Percentiles rank a stretch among this genome's conserved stretches.
Conservation (phyloP, 1,139 yeast genomes). For the Wickerhamomyces sp. region DNA sequence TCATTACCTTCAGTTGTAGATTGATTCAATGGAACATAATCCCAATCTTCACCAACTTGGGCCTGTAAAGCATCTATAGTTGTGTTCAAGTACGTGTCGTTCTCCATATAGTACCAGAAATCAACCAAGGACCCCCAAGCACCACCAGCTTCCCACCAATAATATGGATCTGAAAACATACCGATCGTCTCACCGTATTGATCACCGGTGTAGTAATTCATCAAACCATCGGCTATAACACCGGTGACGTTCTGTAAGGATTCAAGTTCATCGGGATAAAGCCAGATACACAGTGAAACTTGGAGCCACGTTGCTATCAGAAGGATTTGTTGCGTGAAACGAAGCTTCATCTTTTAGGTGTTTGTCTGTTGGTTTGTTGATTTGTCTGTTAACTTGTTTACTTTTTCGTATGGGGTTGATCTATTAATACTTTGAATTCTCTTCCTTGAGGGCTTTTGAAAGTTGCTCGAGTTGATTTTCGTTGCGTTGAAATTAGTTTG, state of each 20-base stretch:
- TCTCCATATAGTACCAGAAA: conserved; percentile 65
- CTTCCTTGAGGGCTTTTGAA: too few relatives aligned
- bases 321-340: neutral
- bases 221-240: conserved; percentile 55
- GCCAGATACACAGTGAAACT: conserved; percentile 23
- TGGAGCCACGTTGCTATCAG: conserved; percentile 3
- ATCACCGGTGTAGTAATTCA: conserved; percentile 80
- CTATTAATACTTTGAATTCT: too few relatives aligned
- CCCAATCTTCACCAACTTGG: conserved; percentile 71
- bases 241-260: conserved; percentile 49
- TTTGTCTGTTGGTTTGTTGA: too few relatives aligned
- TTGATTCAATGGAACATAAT: conserved; percentile 85
- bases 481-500: too few relatives aligned
- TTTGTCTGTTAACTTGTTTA: too few relatives aligned
- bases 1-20: conserved; percentile 96
- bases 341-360: conserved; percentile 3
- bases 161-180: conserved; percentile 80
- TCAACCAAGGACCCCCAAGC: conserved; percentile 89
- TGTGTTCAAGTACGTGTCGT: conserved; percentile 57
- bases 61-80: conserved; percentile 61
- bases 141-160: conserved; percentile 99
- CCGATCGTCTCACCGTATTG: conserved; percentile 75
- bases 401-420: too few relatives aligned
- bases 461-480: too few relatives aligned
- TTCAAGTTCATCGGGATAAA: conserved; percentile 31